Evolutionary conservation across 495 filamentous ascomycete genomes (phyloP), one percentile per base, ranked within the genome.

Genomic region (Hyphodiscus hymeniophilus): DNA sequence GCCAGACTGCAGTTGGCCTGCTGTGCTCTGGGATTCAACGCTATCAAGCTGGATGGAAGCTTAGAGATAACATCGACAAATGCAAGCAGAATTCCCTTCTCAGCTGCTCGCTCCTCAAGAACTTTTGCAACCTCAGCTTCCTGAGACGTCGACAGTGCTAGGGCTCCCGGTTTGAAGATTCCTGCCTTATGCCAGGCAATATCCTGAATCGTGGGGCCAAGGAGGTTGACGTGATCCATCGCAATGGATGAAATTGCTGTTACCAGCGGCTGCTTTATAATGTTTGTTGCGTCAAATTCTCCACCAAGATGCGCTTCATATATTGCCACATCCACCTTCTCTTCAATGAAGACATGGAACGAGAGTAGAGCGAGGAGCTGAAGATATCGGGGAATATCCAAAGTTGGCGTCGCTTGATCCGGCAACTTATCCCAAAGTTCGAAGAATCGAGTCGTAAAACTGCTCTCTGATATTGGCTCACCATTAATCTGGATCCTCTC

Each of bases 111-210:
- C 30, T 82, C 60, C 21, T 68, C 54, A 7, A 97, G 66, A 7
- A 95, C 87, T 16, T 73, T 63, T 35, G 80, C 63, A 0, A 87
- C 91, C 6, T 59, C 65, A 1, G 73, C 63, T 0, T 73, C 68
- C 62, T 97, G 91, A 17, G 80, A 77, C 13, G 82, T 76, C 1
- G 83, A 85, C 44, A 94, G 90, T 1, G 77, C 85, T 5, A 78
- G 74, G 15, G 68, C 69, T 0, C 77, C 78, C 1, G 63, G 21
- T 61, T 96, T 97, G 68, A 95, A 83, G 43, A 97, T 90, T 15
- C 91, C 91, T 13, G 76, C 85, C 62, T 97, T 97, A 59, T 97
- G 89, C 91, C 91, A 97, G 4, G 91, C 91, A 50, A 97, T 96
- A 50, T 89, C 75, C 43, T 91, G 83, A 36, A 95, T 80, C 0